A percentile compares a stretch with the other conserved stretches of the same genome.
Conservation (phyloP, 2,329 filamentous ascomycete genomes). For the Colletotrichum lentis region DNA sequence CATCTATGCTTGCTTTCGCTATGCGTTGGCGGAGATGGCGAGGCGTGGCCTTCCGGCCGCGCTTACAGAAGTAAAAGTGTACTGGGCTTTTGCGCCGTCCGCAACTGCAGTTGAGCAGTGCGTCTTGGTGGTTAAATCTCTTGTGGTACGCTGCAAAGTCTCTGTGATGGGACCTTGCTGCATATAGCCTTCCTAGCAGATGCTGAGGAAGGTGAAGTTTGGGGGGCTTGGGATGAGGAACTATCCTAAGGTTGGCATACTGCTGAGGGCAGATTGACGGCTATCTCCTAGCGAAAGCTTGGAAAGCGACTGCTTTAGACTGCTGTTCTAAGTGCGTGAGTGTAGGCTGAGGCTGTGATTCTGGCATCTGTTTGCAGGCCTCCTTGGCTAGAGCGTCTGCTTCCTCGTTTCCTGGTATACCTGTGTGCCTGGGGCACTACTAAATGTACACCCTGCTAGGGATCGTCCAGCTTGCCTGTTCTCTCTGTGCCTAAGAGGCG, state of each 20-base stretch:
- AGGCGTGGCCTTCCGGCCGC: not conserved
- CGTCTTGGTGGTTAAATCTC: not conserved
- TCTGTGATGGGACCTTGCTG: not conserved
- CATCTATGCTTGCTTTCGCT: slow-evolving; percentile 1
- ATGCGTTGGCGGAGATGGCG: slow-evolving; percentile 1
- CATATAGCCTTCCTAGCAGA: slow-evolving; percentile 6
- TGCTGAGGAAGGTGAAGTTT: slow-evolving; percentile 1
- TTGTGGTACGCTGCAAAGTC: slow-evolving; percentile 2
- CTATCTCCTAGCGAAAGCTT: not conserved
- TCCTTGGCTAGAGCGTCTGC: slow-evolving; percentile 7
- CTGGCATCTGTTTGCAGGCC: not conserved
- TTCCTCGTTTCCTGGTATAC: not conserved
- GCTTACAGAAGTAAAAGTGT: slow-evolving; percentile 12
- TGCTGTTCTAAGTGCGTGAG: not conserved
- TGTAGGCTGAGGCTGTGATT: slow-evolving; percentile 8
- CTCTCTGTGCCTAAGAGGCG: not conserved
- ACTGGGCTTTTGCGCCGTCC: not conserved
- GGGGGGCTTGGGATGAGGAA: slow-evolving; percentile 9
- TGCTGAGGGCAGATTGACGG: not conserved
- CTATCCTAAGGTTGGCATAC: slow-evolving; percentile 6
- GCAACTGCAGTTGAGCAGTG: slow-evolving; percentile 1
- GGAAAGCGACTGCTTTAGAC: not conserved
- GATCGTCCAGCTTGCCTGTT: not conserved
- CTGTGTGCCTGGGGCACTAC: not conserved
- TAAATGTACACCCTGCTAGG: not conserved